phyloP scores from a whole-genome alignment of 2,329 filamentous ascomycete genomes.

The Cercospora brassicicola region DNA sequence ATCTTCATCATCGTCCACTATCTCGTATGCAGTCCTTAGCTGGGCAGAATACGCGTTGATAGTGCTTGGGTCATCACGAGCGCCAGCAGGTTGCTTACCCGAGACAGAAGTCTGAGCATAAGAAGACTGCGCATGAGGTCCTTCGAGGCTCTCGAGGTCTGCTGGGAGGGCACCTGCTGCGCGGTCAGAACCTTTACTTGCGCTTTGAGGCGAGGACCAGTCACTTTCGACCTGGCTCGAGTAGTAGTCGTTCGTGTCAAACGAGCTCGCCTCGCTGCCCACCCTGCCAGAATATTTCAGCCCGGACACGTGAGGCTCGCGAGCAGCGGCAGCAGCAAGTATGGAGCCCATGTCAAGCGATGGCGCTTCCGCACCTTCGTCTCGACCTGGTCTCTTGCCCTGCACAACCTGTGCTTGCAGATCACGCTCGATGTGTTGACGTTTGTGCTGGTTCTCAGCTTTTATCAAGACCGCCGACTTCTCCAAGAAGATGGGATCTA shows the following conservation, averaged over 20 bases:
- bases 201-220: conserved; percentile 59
- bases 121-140: conserved; percentile 18
- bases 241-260: conserved; percentile 93
- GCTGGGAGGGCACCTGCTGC: conserved; percentile 42
- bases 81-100: conserved; percentile 26
- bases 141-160: conserved; percentile 28
- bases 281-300: conserved; percentile 59
- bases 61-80: conserved; percentile 14
- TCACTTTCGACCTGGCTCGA: conserved; percentile 79
- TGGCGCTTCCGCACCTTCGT: conserved; percentile 50
- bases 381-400: conserved; percentile 51
- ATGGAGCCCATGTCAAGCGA: conserved; percentile 47
- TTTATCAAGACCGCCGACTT: conserved; percentile 83
- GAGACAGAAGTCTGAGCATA: conserved; percentile 15
- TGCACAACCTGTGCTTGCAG: conserved; percentile 77
- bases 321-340: conserved; percentile 62
- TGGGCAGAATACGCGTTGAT: conserved; percentile 14
- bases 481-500: conserved; percentile 79
- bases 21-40: conserved; percentile 20
- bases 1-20: conserved; percentile 33
- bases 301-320: conserved; percentile 66
- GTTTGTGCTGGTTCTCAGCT: conserved; percentile 76
- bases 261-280: conserved; percentile 63
- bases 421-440: conserved; percentile 74
- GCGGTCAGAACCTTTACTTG: conserved; percentile 47